Conservation (phyloP, 1,284 basidiomycete genomes). For the Cystobasidium slooffiae region DNA sequence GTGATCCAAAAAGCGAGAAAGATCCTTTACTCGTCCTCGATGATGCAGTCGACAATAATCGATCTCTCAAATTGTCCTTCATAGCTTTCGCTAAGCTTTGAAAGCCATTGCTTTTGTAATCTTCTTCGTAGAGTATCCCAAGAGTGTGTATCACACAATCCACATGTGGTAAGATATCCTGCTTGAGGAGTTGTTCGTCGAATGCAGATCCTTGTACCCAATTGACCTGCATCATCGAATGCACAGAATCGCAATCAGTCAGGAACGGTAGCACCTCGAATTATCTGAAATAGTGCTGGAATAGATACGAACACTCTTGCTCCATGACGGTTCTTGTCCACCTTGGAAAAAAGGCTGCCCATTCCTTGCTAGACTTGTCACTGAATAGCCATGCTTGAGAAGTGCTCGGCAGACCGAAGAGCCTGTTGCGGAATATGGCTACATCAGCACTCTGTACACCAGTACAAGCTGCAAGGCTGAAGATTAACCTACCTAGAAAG, state of each 20-base stretch:
- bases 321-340: conserved; percentile 9
- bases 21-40: background rate
- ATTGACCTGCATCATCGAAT: conserved; percentile 64
- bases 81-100: conserved; percentile 66
- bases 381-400: conserved; percentile 78
- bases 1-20: conserved; percentile 45
- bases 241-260: conserved; percentile 43
- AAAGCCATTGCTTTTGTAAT: conserved; percentile 76
- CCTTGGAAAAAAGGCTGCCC: conserved; percentile 71
- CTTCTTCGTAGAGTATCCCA: conserved; percentile 85
- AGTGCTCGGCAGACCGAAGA: conserved; percentile 89
- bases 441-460: background rate
- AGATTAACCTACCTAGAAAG: conserved; percentile 71
- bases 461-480: conserved; percentile 27
- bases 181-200: conserved; percentile 71
- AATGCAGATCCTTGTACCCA: conserved; percentile 82
- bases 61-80: conserved; percentile 54
- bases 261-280: conserved; percentile 61
- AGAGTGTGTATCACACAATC: conserved; percentile 90
- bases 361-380: conserved; percentile 69
- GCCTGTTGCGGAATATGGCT: conserved; percentile 62
- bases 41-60: background rate
- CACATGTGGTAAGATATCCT: conserved; percentile 66
- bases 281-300: conserved; percentile 81
- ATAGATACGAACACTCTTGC: conserved; percentile 54